phyloP scores from a whole-genome alignment of 1,139 yeast species.

The Zygoascus sp. region DNA sequence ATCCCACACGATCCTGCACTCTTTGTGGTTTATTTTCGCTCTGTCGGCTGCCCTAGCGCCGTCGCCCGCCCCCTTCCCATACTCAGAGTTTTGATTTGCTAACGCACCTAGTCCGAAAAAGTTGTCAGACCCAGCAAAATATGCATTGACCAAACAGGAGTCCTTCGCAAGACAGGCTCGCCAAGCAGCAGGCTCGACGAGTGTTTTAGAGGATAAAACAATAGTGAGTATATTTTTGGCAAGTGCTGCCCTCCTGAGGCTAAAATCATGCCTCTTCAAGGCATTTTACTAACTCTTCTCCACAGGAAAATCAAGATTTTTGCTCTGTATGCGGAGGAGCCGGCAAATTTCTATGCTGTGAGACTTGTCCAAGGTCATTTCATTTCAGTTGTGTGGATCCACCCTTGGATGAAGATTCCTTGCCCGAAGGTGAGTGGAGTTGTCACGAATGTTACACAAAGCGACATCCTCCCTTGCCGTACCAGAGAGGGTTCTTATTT shows the following conservation, averaged over 20 bases:
- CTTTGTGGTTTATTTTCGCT: not conserved
- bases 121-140: slow-evolving; percentile 4
- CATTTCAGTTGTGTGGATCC: slow-evolving; percentile 92
- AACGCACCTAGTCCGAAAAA: slow-evolving; percentile 7
- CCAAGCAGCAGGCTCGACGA: not conserved
- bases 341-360: slow-evolving; percentile 90
- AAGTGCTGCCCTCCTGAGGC: not conserved
- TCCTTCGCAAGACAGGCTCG: slow-evolving; percentile 11
- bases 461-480: slow-evolving; percentile 34
- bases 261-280: not conserved
- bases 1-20: not conserved
- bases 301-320: slow-evolving; percentile 75
- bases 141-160: slow-evolving; percentile 4
- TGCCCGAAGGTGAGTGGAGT: slow-evolving; percentile 89
- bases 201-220: slow-evolving; percentile 8
- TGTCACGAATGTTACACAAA: slow-evolving; percentile 62
- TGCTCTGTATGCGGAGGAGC: slow-evolving; percentile 85
- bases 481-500: slow-evolving; percentile 43
- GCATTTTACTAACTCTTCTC: not conserved
- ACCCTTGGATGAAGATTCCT: slow-evolving; percentile 65
- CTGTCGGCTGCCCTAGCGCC: not conserved
- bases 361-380: slow-evolving; percentile 84
- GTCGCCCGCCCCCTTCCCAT: slow-evolving; percentile 1
- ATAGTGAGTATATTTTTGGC: slow-evolving; percentile 1
- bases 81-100: slow-evolving; percentile 4